Conservation (phyloP, 495 filamentous ascomycete genomes). For the Geoglossum glabrum region DNA sequence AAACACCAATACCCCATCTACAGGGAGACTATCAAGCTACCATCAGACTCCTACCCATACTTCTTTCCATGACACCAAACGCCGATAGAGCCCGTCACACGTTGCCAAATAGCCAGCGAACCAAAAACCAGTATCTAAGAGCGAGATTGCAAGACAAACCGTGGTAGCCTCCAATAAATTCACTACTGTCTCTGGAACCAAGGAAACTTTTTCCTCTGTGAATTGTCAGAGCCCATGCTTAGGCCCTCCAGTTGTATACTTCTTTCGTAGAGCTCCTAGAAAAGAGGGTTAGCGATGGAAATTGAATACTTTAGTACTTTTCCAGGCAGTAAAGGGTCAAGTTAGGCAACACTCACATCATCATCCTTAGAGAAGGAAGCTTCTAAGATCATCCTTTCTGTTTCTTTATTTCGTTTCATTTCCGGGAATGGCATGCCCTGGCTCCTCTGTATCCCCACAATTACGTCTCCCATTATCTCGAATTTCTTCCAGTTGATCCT, state of each 20-base stretch:
- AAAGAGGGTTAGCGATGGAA: neutral
- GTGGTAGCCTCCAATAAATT: neutral
- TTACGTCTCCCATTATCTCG: slow-evolving; percentile 81
- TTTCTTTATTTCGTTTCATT: slow-evolving; percentile 40
- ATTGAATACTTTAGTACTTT: neutral
- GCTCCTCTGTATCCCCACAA: slow-evolving; percentile 75
- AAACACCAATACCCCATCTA: neutral
- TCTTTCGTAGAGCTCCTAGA: slow-evolving; percentile 39
- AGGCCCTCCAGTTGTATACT: slow-evolving; percentile 33
- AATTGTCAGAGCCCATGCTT: slow-evolving; percentile 16
- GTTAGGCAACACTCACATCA: slow-evolving; percentile 24
- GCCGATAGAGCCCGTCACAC: neutral
- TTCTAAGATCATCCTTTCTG: slow-evolving; percentile 55
- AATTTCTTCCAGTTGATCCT: slow-evolving; percentile 97
- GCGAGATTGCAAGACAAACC: neutral
- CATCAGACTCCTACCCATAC: neutral
- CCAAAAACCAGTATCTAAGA: neutral
- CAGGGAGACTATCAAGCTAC: neutral
- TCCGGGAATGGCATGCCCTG: slow-evolving; percentile 68
- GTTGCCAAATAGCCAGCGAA: neutral
- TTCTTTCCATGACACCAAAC: neutral
- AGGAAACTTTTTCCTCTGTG: slow-evolving; percentile 32
- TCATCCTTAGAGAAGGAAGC: slow-evolving; percentile 35
- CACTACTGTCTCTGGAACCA: slow-evolving; percentile 28
- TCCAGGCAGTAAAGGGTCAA: neutral